Base-by-base conservation (phyloP, 23 red algal species). In the Gracilaria gracilis region DNA sequence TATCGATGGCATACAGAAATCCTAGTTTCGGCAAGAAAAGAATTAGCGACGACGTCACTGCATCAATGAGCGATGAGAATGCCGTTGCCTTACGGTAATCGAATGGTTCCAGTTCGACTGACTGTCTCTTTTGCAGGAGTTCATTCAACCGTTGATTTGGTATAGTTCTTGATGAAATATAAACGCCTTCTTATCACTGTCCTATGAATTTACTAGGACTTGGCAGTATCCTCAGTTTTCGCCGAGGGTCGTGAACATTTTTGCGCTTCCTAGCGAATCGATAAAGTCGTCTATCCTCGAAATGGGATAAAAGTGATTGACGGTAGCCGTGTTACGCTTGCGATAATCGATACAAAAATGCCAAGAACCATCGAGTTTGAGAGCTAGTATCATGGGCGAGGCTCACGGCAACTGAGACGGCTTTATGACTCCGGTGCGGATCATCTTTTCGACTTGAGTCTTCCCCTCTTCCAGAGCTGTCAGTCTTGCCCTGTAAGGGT, bases 241-340 rank as follows among this genome's bases (percentile, higher is more conserved):
- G 32, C 44, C 71, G 0, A 76, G 71, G 39, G 71, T 76, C 11
- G 32, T 42, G 28, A 76, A 76, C n/a, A 44, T 1, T 34, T 8
- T 44, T 6, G 71, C 71, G 71, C 1, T 50, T 3, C 71, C 71
- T n/a, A 76, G 33, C 33, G 46, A 76, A 23, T 76, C 71, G 20
- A 76, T 42, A 15, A 4, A 48, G 5, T 72, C 32, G 24, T 76
- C 71, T 33, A 76, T 76, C 44, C 71, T 40, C 11, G 39, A 23
- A 33, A 76, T 44, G 6, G 71, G 71, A 50, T 76, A 76, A 3
- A 50, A 17, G 33, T 76, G n/a, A 2, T 76, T 50, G 20, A 76
- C 33, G 20, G 71, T 76, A 11, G n/a, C 46, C 51, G 51, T 15
- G 51, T 55, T 55, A 6, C 8, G 19, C 51, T 55, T 55, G 51